Conservation (phyloP, 2,329 filamentous ascomycete species). For the Fusarium mangiferae region DNA sequence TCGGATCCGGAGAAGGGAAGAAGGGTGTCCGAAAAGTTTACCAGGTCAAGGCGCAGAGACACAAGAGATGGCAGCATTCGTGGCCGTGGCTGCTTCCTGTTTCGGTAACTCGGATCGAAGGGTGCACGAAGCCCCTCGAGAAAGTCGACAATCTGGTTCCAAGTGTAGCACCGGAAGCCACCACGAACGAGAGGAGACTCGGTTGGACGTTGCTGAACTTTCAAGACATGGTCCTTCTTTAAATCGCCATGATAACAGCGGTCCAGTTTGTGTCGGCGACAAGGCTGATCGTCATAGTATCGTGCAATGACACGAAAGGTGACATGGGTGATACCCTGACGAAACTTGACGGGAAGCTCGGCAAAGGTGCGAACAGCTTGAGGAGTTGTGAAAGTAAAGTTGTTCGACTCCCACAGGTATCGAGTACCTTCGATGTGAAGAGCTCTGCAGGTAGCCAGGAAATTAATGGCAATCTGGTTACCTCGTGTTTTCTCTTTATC, state of each 20-base stretch:
- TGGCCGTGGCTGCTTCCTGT: slow-evolving; percentile 51
- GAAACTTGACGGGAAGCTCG: slow-evolving; percentile 55
- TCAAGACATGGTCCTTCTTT: slow-evolving; percentile 54
- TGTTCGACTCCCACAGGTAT: slow-evolving; percentile 63
- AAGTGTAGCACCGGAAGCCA: slow-evolving; percentile 65
- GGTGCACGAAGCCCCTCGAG: slow-evolving; percentile 62
- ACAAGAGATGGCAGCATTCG: slow-evolving; percentile 60
- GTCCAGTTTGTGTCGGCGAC: slow-evolving; percentile 54
- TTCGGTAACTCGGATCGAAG: slow-evolving; percentile 54
- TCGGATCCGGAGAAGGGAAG: slow-evolving; percentile 58
- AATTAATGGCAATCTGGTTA: slow-evolving; percentile 63
- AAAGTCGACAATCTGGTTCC: slow-evolving; percentile 65
- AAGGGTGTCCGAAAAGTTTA: slow-evolving; percentile 62
- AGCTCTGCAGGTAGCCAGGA: slow-evolving; percentile 62
- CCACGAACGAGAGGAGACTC: slow-evolving; percentile 60
- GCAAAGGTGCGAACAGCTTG: slow-evolving; percentile 61
- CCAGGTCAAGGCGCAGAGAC: slow-evolving; percentile 62
- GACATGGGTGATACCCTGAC: slow-evolving; percentile 57
- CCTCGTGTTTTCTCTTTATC: slow-evolving; percentile 55
- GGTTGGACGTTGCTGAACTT: slow-evolving; percentile 55
- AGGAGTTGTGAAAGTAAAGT: slow-evolving; percentile 65
- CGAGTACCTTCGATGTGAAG: slow-evolving; percentile 61
- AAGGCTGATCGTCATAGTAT: slow-evolving; percentile 63
- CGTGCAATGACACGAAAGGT: slow-evolving; percentile 64
- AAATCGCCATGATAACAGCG: slow-evolving; percentile 56